Evolutionary conservation across 2,329 filamentous ascomycete genomes (phyloP).

Genomic region (Scedosporium aurantiacum): DNA sequence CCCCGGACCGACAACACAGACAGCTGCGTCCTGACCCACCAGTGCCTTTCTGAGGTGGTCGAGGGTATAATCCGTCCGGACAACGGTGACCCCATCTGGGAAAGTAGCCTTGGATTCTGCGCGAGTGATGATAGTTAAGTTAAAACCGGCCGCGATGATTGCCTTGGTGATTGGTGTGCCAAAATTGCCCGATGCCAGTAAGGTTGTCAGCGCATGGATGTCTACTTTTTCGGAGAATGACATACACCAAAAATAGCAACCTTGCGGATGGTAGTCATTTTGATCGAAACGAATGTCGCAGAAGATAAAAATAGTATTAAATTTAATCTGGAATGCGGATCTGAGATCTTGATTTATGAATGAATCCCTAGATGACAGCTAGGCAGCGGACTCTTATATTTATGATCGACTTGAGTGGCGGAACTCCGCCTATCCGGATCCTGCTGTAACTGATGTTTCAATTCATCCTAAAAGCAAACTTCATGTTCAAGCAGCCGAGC

Average conservation of each 20-base stretch:
- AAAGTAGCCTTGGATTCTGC: slow-evolving; percentile 18
- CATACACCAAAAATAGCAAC: slow-evolving; percentile 24
- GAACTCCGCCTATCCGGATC: too few relatives aligned
- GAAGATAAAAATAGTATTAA: too few relatives aligned
- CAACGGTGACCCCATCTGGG: slow-evolving; percentile 17
- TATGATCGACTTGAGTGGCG: too few relatives aligned
- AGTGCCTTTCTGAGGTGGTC: slow-evolving; percentile 14
- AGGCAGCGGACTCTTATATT: too few relatives aligned
- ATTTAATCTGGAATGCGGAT: too few relatives aligned
- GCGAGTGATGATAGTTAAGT: slow-evolving; percentile 7
- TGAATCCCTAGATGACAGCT: too few relatives aligned
- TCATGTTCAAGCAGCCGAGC: too few relatives aligned
- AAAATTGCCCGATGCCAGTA: slow-evolving; percentile 3
- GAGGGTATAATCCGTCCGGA: slow-evolving; percentile 17
- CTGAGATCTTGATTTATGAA: too few relatives aligned
- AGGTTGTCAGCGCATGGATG: not conserved
- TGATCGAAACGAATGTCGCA: too few relatives aligned
- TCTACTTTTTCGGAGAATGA: not conserved
- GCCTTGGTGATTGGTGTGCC: slow-evolving; percentile 6
- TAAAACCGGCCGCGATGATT: slow-evolving; percentile 3
- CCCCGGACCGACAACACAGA: slow-evolving; percentile 30
- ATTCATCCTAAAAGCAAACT: too few relatives aligned
- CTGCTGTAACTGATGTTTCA: too few relatives aligned
- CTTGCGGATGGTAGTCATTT: slow-evolving; percentile 21
- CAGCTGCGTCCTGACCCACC: slow-evolving; percentile 12